Conservation (phyloP, 768 basidiomycete genomes). For the Lentinula guzmanii region DNA sequence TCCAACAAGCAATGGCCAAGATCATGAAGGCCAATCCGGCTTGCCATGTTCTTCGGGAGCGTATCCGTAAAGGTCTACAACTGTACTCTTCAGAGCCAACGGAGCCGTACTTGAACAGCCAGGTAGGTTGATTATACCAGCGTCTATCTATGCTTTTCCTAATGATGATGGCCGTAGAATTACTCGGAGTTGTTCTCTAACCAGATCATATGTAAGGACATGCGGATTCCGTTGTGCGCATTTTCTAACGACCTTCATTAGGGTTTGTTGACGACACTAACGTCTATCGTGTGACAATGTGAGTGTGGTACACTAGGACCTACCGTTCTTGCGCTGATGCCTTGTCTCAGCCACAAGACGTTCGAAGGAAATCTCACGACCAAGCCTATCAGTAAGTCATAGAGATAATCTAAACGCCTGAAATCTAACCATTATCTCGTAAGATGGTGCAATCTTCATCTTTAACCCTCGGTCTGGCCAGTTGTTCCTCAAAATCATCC, state of each 20-base stretch:
- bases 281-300: constrained; percentile 98
- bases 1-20: constrained; percentile 99
- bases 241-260: constrained; percentile 14
- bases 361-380: constrained; percentile 99
- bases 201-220: constrained; percentile 80
- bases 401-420: neutral
- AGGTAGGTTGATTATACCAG: constrained; percentile 31
- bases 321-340: constrained; percentile 6
- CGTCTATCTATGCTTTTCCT: constrained; percentile 1
- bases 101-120: constrained; percentile 97
- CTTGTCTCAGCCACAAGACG: constrained; percentile 76
- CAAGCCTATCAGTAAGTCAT: constrained; percentile 88
- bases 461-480: constrained; percentile 99
- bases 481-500: constrained; percentile 97
- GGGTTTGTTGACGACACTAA: constrained; percentile 99
- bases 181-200: constrained; percentile 97
- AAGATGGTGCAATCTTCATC: constrained; percentile 95
- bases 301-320: constrained; percentile 13
- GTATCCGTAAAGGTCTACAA: constrained; percentile 97
- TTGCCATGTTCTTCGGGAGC: constrained; percentile 94
- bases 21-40: constrained; percentile 99
- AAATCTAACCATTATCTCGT: constrained; percentile 4
- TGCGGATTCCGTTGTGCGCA: neutral
- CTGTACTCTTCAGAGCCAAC: constrained; percentile 99
- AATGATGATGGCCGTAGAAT: constrained; percentile 37